These are phyloP conservation scores for Aspergillus ibericus DNA, from an alignment of 2,329 filamentous ascomycete species.

Conservation along the genomic window DNA sequence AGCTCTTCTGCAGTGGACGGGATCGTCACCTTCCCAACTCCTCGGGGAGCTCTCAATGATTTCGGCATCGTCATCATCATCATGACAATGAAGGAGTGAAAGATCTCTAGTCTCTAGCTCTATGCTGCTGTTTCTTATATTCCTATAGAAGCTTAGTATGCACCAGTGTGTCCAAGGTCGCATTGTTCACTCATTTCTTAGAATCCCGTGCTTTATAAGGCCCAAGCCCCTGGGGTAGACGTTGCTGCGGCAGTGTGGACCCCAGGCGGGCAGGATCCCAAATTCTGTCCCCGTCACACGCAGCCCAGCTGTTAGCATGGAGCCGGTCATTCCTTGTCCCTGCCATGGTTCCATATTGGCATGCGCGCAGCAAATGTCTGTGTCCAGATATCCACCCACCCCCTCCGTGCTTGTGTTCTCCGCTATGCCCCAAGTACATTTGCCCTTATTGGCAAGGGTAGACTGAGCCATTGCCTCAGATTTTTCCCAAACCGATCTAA, in stretches of 20 bases:
- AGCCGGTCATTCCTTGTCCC: not conserved
- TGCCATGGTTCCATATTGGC: not conserved
- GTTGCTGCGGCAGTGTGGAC: not conserved
- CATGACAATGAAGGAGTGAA: not conserved
- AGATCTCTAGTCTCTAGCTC: not conserved
- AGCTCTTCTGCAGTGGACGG: not conserved
- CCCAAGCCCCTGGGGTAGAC: not conserved
- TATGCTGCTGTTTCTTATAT: not conserved
- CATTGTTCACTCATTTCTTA: too few relatives aligned
- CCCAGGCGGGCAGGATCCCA: not conserved
- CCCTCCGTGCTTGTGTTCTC: not conserved
- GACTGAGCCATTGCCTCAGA: not conserved
- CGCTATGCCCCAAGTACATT: not conserved
- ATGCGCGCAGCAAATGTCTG: not conserved
- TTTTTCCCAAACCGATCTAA: not conserved
- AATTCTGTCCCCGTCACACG: not conserved
- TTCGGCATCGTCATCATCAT: not conserved
- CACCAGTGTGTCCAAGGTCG: too few relatives aligned
- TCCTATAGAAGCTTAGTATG: too few relatives aligned
- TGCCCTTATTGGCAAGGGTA: slow-evolving; percentile 4
- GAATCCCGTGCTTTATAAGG: not conserved
- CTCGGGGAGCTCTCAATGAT: not conserved
- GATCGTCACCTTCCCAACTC: not conserved
- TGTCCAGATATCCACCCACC: not conserved
- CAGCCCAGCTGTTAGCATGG: not conserved